Conservation (phyloP, 495 filamentous ascomycete species). For the Podospora didyma region DNA sequence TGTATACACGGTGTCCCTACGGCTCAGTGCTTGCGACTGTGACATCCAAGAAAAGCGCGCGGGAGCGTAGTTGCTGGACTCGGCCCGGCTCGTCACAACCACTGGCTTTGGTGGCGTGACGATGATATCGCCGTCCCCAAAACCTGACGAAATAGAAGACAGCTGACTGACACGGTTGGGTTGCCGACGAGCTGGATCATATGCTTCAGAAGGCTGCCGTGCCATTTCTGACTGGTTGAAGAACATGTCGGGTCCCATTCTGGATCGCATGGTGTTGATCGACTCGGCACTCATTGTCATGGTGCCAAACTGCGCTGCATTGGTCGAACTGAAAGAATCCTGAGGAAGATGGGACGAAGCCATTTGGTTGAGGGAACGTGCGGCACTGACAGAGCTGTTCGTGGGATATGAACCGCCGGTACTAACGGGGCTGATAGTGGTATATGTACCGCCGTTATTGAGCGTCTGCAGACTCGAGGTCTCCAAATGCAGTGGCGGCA, state of each 20-base stretch:
- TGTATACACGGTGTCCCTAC: conserved; percentile 45
- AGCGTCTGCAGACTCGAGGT: no score
- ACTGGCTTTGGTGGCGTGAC: conserved; percentile 12
- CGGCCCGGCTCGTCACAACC: not conserved
- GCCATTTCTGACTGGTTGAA: conserved; percentile 36
- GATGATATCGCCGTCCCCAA: conserved; percentile 50
- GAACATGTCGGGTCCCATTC: conserved; percentile 26
- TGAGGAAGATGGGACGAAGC: conserved; percentile 8
- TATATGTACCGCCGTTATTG: not conserved
- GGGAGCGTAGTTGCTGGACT: conserved; percentile 13
- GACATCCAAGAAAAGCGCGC: conserved; percentile 39
- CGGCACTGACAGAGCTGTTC: not conserved
- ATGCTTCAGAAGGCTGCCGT: conserved; percentile 31
- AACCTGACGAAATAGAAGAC: conserved; percentile 52
- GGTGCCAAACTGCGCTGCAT: conserved; percentile 26
- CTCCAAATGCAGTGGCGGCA: no score
- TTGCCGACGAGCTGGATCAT: conserved; percentile 28
- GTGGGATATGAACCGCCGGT: not conserved
- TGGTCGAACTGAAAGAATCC: conserved; percentile 30
- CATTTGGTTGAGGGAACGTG: conserved; percentile 3
- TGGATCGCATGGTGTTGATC: conserved; percentile 21
- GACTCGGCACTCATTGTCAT: conserved; percentile 15
- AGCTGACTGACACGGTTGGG: conserved; percentile 35
- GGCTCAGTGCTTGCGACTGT: conserved; percentile 8
- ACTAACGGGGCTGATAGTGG: not conserved